Base-by-base conservation (phyloP, 2,329 filamentous ascomycete genomes). In the Whalleya microplaca region DNA sequence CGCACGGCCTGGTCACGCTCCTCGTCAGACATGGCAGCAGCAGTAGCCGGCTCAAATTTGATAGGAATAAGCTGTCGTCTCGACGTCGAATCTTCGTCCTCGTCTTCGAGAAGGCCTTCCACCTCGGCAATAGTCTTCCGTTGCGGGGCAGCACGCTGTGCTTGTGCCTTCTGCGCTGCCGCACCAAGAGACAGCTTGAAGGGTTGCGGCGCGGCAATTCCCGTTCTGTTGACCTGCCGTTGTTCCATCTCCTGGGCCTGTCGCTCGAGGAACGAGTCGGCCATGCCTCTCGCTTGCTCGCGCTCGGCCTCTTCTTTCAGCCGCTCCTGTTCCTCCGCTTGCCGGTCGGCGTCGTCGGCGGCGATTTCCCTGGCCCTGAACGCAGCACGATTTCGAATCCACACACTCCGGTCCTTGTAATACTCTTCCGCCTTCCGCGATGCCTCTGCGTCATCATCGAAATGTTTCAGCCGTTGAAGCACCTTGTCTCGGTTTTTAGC, bases 111-210 rank as follows among this genome's bases (percentile, higher is more conserved):
- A 0, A 99, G 80, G 29, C 92, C 92, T 78, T 98, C 95, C 53
- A 99, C 91, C 71, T 99, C 95, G 54, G 92, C 92, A 59, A 96
- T 88, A 0, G 92, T 96, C 58, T 92, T 89, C 57, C 91, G 84
- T 55, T 84, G 80, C 0, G 84, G 77, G 14, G 80, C 80, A 0
- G 76, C 76, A 41, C 81, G 78, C 55, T 84, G 83, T 0, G 82
- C 82, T 48, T 84, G 82, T 0, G 81, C 81, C 65, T 81, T 92
- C 72, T 96, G 92, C 0, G 92, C 91, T 0, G 93, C 91, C 0
- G 92, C 92, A 51, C 93, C 93, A 21, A 98, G 87, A 1, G 92
- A 96, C 55, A 98, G 84, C 73, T 96, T 98, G 83, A 98, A 96
- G 21, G 88, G 88, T 69, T 91, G 87, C 2, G 90, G 91, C 53